Evolutionary conservation across 352 stramenopile genomes (phyloP), one percentile per base, ranked within the genome.

Genomic region (Phytopythium ostracodes): DNA sequence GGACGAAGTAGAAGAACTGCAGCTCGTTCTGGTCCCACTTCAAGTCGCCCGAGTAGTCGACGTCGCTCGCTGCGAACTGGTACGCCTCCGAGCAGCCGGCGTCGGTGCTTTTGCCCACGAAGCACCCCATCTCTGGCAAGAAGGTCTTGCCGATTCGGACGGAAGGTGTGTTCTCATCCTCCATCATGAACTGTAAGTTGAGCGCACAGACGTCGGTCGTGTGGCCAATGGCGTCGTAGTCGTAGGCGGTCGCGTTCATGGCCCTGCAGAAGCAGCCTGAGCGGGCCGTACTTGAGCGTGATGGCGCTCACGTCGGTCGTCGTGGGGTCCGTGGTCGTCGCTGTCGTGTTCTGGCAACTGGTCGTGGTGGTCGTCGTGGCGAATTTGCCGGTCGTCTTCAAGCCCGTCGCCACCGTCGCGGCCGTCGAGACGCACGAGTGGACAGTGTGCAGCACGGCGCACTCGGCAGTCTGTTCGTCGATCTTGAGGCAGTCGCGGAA

Each of bases 121-220:
- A 64, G 50, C 59, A 64, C 4, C 59, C 59, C 59, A 64, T 64
- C 24, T 64, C 59, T 1, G 59, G 51, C 9, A 64, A 29, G 40
- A 40, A 54, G 2, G 40, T 42, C 50, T 64, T 59, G 5, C 49
- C 49, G 20, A 54, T 9, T 8, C 36, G 38, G 0, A 59, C 24
- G 0, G 43, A 42, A 4, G 55, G 55, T n/a, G n/a, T n/a, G 24
- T 5, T 53, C 25, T 46, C 24, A 38, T 64, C 59, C 10, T 59
- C 47, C 49, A 59, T 59, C n/a, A 31, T 27, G 38, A 46, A 64
- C n/a, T 20, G 6, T 18, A 64, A 11, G 50, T 64, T 64, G n/a
- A 20, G 49, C 8, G 59, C 59, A 43, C 50, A 64, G 3, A 52
- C 57, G 36, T 38, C 49, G 25, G 49, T 64, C 11, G 40, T 52